A percentile compares a stretch with the other conserved stretches of the same genome.
Evolutionary conservation across 73 alveolate genomes (phyloP).

Genomic region (Vitrella brassicaformis): DNA sequence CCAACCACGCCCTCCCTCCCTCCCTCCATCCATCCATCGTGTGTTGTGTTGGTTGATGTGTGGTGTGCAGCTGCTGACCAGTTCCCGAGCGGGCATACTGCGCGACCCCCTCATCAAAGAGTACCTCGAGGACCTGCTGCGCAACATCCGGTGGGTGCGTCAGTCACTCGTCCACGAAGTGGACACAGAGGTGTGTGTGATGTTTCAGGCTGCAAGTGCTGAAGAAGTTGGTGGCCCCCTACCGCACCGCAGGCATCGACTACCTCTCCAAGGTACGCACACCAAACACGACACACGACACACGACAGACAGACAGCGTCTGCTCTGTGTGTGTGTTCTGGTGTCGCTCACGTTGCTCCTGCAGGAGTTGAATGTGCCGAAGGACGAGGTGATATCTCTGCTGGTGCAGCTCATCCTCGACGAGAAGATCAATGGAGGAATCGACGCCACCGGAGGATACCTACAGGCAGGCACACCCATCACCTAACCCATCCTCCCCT

Average conservation of each 20-base stretch:
- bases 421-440: neutral
- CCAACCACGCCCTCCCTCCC: neutral
- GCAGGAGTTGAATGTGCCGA: neutral
- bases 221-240: too few species aligned
- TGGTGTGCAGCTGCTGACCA: constrained; percentile 36
- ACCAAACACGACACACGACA: neutral
- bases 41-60: neutral
- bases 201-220: too few species aligned
- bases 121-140: constrained; percentile 49
- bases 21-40: neutral
- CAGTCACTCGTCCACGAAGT: neutral
- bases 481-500: too few species aligned
- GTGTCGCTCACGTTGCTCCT: neutral
- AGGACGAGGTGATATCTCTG: neutral
- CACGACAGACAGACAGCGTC: neutral
- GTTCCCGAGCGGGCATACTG: constrained; percentile 24
- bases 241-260: neutral
- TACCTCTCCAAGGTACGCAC: neutral
- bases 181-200: too few species aligned
- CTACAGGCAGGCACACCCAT: too few species aligned
- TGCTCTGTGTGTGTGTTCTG: neutral
- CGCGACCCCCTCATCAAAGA: constrained; percentile 48
- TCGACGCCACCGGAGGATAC: too few species aligned
- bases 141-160: constrained; percentile 41
- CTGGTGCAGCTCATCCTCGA: neutral